Conservation (phyloP, 441 rosid species). For the Bruguiera hainesii region DNA sequence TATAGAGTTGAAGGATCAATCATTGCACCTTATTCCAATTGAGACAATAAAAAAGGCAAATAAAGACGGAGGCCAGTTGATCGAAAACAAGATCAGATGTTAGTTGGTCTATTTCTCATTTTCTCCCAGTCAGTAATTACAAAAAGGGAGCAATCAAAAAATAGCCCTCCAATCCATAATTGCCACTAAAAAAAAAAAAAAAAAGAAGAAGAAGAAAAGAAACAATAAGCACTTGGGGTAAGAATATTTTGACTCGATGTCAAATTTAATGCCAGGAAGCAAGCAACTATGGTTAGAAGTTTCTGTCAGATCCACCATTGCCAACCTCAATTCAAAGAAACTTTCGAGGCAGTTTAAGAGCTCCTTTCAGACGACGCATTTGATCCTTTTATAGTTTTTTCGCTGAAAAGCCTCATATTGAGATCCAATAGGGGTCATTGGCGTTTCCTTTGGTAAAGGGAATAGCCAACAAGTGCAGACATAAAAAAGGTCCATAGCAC, state of each 20-base stretch:
- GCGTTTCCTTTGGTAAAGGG: slow-evolving; percentile 91
- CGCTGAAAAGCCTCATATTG: neutral
- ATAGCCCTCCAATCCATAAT: too few relatives aligned
- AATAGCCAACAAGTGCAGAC: slow-evolving; percentile 96
- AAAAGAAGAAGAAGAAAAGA: neutral
- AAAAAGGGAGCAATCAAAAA: neutral
- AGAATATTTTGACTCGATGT: neutral
- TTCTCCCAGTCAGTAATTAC: slow-evolving; percentile 4
- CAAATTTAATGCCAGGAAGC: slow-evolving; percentile 2
- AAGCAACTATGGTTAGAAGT: slow-evolving; percentile 17
- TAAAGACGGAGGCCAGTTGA: too few relatives aligned
- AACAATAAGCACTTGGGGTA: neutral
- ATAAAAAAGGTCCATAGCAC: slow-evolving; percentile 94
- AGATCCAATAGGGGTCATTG: slow-evolving; percentile 27
- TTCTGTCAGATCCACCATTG: slow-evolving; percentile 15
- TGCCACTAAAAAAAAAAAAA: too few relatives aligned
- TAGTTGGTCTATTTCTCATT: neutral
- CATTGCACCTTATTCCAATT: too few relatives aligned
- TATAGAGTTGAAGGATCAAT: too few relatives aligned
- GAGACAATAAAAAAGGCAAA: too few relatives aligned
- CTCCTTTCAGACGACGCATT: neutral
- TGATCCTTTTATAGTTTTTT: neutral
- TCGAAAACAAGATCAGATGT: too few relatives aligned
- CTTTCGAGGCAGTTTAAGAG: neutral
- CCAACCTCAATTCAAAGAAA: neutral